Evolutionary conservation across 2,329 filamentous ascomycete genomes (phyloP), one percentile per base, ranked within the genome.

Genomic region (Calonectria crousiana): DNA sequence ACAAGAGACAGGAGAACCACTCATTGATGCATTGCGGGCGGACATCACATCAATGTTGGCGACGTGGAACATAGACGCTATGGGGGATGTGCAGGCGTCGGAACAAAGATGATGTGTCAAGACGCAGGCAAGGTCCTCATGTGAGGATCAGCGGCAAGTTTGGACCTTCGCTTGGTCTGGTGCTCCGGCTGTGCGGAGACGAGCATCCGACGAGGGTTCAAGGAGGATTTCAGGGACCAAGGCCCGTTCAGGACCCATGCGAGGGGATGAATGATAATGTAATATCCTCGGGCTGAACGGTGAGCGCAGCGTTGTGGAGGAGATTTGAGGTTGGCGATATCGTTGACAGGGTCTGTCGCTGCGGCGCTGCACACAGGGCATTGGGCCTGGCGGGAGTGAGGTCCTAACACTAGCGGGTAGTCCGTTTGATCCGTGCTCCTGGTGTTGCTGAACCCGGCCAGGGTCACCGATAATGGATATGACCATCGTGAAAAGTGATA

Each of bases 251-350:
- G 70, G 76, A 62, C 69, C 76, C 75, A 77, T 60, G 74, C 36
- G 62, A 64, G 65, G 16, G 53, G 18, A 62, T 30, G 41, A 67
- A 64, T 26, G n/a, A n/a, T 23, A 69, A 52, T 28, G 76, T 76
- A 80, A 80, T 80, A 76, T 80, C 72, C 66, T 67, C 77, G 78
- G 78, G 78, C 78, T 80, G 73, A 80, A 80, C 77, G 74, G 75
- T 80, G 74, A 79, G 78, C 74, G 77, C 74, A 67, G 66, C 58
- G 74, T 51, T 34, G 32, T 49, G 68, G 53, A 64, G 62, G 65
- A 53, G 53, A 68, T 64, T 60, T 41, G 67, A 28, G 69, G 66
- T 58, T 69, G 71, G 58, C 65, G 71, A 73, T 73, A 41, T 30
- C 32, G 18, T 67, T 36, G 70, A 72, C 70, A 72, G 70, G 70